Base-by-base conservation (phyloP, 2,329 filamentous ascomycete genomes). In the Amesomyces nigricolor region DNA sequence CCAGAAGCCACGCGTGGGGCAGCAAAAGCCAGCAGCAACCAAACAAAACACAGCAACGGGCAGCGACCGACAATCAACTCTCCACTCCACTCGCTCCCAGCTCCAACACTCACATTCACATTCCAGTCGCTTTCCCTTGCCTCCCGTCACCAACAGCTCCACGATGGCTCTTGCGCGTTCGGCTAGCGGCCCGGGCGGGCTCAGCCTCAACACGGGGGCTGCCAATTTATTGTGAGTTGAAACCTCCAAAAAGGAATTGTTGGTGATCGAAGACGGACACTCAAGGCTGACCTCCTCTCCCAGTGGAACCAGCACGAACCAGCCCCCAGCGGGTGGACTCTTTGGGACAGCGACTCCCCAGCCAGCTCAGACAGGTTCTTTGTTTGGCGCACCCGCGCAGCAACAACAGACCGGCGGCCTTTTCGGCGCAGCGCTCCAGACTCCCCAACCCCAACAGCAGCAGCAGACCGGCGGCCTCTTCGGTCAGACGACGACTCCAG, bases 131-230 rank as follows among this genome's bases (percentile, higher is more conserved):
- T 16, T 53, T 47, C 50, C 38, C 47, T 58, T 46, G 44, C 51
- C 37, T 19, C 17, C 17, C 17, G 17, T 19, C 39, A 51, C 10
- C 39, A 51, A 30, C 17, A 19, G 22, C 50, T 43, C 29, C n/a
- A 38, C 49, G 5, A 62, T 60, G 59, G 35, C 56, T 39, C 58
- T 64, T 37, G 57, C 58, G 57, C 76, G 80, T 68, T 83, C 81
- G 63, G 77, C 78, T 56, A 83, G 80, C 68, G 80, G 78, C 64
- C 80, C 80, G 58, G 78, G 75, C 61, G 80, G 79, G 66, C 75
- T 85, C 61, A 82, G 78, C 65, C 85, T 85, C 71, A 86, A 85
- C 70, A 84, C 81, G 16, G 78, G 76, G 61, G 74, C 79, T 56
- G 82, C 82, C 60, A 85, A 83, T 68, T 69, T 76, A 58, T 78